A percentile compares a stretch with the other conserved stretches of the same genome.
Evolutionary conservation across 225 moss, liverwort and hornwort species (phyloP).

Genomic region (Thuidium tamariscinum): DNA sequence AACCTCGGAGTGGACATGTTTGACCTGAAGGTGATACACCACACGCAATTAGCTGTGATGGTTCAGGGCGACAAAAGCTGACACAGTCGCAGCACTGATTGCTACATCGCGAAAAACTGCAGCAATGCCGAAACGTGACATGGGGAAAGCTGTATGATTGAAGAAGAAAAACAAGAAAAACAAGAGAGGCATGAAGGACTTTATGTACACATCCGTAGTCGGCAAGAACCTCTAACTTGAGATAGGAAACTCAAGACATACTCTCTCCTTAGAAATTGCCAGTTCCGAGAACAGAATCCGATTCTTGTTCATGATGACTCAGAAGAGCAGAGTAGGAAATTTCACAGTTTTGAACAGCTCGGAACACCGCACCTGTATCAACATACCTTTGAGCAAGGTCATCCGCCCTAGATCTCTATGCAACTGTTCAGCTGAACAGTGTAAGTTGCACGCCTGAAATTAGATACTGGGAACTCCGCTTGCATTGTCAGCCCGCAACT

Average conservation of each 20-base stretch:
- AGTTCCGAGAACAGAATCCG: neutral
- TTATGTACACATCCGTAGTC: neutral
- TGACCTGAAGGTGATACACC: slow-evolving; percentile 41
- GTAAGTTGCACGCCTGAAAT: slow-evolving; percentile 37
- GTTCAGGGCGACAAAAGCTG: neutral
- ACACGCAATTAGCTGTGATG: neutral
- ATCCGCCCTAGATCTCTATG: slow-evolving; percentile 37
- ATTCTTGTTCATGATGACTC: neutral
- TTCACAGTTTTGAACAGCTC: too few species aligned
- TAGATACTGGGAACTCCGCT: slow-evolving; percentile 45
- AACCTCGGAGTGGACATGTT: slow-evolving; percentile 66
- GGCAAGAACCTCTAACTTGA: neutral
- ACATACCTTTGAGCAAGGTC: neutral
- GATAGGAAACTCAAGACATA: neutral
- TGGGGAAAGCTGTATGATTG: neutral
- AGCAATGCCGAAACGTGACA: neutral
- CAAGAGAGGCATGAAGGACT: neutral
- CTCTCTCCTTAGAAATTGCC: too few species aligned
- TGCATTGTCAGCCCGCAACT: slow-evolving; percentile 63
- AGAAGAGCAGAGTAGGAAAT: neutral
- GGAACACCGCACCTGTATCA: neutral
- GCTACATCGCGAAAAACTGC: neutral
- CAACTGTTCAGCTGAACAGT: slow-evolving; percentile 70
- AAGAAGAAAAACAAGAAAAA: neutral
- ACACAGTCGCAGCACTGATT: neutral